Evolutionary conservation across 2,329 filamentous ascomycete species (phyloP).

Genomic region (Alternaria ethzedia): DNA sequence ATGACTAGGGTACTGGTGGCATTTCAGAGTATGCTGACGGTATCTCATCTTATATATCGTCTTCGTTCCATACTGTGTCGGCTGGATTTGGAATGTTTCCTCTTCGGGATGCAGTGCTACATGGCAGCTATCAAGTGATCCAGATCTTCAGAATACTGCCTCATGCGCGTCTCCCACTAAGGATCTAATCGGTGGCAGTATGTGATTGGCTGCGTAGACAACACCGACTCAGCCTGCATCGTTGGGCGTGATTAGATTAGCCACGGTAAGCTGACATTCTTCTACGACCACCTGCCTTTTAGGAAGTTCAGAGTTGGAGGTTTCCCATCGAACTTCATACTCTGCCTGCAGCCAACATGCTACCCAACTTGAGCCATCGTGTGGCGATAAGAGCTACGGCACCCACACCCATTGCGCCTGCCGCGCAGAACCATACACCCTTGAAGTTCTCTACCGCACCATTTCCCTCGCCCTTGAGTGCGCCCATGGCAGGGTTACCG

Average conservation of each 20-base stretch:
- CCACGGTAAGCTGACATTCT: neutral
- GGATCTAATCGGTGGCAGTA: neutral
- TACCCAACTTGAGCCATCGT: conserved; percentile 23
- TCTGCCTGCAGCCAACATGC: conserved; percentile 4
- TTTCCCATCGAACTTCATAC: neutral
- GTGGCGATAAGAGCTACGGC: conserved; percentile 17
- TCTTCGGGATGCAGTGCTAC: neutral
- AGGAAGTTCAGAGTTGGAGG: neutral
- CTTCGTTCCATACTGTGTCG: neutral
- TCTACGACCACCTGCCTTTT: neutral
- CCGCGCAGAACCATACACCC: conserved; percentile 45
- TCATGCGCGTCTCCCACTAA: neutral
- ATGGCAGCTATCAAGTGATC: neutral
- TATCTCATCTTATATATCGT: neutral
- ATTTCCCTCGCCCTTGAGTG: conserved; percentile 52
- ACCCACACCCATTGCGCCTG: conserved; percentile 35
- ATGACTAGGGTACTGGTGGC: neutral
- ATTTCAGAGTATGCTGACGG: neutral
- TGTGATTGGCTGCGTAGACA: neutral
- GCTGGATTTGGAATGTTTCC: neutral
- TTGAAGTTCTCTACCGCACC: conserved; percentile 33
- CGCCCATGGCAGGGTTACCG: conserved; percentile 60
- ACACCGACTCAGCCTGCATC: neutral
- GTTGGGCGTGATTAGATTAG: neutral
- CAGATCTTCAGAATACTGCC: neutral